Conservation (phyloP, 768 basidiomycete genomes). For the Tricholomella constricta region DNA sequence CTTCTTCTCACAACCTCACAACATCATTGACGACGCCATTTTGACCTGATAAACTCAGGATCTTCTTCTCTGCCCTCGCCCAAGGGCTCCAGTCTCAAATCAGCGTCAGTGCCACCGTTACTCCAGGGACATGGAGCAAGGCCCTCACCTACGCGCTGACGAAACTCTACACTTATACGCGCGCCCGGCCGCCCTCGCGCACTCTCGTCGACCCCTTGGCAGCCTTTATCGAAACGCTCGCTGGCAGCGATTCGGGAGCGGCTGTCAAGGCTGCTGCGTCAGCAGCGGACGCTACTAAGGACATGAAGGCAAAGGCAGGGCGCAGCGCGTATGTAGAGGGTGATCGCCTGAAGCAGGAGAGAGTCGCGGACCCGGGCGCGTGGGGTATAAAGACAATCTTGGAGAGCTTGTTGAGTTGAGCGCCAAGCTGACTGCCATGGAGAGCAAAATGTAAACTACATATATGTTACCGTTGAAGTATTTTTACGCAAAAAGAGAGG, state of each 20-base stretch:
- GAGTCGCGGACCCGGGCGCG: conserved; percentile 84
- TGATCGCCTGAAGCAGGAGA: conserved; percentile 59
- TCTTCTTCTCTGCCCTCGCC: conserved; percentile 88
- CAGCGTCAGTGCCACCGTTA: conserved; percentile 35
- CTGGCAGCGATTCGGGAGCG: conserved; percentile 36
- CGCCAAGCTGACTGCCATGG: neutral
- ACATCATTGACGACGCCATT: neutral
- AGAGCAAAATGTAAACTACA: neutral
- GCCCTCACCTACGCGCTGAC: conserved; percentile 60
- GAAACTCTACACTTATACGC: conserved; percentile 80
- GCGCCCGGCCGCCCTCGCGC: conserved; percentile 85
- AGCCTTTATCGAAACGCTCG: conserved; percentile 64
- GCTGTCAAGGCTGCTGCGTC: conserved; percentile 62
- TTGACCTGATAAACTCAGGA: conserved; percentile 44
- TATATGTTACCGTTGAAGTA: no score
- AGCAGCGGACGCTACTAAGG: conserved; percentile 74
- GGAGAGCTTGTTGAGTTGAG: conserved; percentile 44
- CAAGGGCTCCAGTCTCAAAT: conserved; percentile 58
- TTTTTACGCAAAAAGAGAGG: no score
- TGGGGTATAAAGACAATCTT: conserved; percentile 84
- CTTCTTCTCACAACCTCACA: neutral
- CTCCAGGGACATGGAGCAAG: conserved; percentile 56
- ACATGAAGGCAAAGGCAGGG: conserved; percentile 83
- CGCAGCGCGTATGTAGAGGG: conserved; percentile 86
- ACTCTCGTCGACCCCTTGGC: conserved; percentile 92